Evolutionary conservation across 1,284 basidiomycete genomes (phyloP).

Genomic region (Tetrapyrgos nigripes): DNA sequence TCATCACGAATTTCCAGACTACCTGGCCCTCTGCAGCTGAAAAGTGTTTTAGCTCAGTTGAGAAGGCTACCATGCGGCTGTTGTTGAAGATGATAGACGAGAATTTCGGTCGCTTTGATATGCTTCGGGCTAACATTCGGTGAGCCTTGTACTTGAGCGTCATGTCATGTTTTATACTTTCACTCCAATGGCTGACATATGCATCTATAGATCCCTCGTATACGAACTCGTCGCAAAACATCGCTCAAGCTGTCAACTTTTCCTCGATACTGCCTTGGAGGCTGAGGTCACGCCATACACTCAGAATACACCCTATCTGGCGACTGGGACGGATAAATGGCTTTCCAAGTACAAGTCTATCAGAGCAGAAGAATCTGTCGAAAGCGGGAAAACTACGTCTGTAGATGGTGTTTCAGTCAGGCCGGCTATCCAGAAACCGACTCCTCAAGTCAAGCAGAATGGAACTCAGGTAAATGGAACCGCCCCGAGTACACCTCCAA

Average conservation of each 20-base stretch:
- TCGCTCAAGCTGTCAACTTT: constrained; percentile 19
- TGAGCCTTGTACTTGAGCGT: constrained; percentile 19
- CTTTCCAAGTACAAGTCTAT: constrained; percentile 37
- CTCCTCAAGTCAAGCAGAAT: too few relatives aligned
- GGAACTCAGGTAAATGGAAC: too few relatives aligned
- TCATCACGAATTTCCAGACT: constrained; percentile 36
- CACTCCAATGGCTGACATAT: background rate
- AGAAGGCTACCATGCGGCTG: constrained; percentile 18
- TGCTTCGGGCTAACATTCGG: constrained; percentile 34
- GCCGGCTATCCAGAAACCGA: background rate
- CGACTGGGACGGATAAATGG: constrained; percentile 37
- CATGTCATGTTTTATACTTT: too few relatives aligned
- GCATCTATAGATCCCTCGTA: constrained; percentile 24
- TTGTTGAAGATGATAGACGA: constrained; percentile 19
- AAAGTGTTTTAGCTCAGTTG: constrained; percentile 37
- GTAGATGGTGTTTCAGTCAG: background rate
- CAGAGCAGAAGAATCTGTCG: background rate
- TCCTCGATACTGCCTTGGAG: constrained; percentile 34
- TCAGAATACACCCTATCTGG: constrained; percentile 44
- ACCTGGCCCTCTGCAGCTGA: constrained; percentile 35
- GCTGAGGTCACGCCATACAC: constrained; percentile 43
- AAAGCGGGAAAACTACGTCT: background rate
- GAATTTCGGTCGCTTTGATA: constrained; percentile 36
- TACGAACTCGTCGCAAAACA: constrained; percentile 29
- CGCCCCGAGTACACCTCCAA: too few relatives aligned